These are phyloP conservation scores for Phycomyces blakesleeanus DNA, from an alignment of 192 early-diverging fungal species.

Conservation along the genomic window DNA sequence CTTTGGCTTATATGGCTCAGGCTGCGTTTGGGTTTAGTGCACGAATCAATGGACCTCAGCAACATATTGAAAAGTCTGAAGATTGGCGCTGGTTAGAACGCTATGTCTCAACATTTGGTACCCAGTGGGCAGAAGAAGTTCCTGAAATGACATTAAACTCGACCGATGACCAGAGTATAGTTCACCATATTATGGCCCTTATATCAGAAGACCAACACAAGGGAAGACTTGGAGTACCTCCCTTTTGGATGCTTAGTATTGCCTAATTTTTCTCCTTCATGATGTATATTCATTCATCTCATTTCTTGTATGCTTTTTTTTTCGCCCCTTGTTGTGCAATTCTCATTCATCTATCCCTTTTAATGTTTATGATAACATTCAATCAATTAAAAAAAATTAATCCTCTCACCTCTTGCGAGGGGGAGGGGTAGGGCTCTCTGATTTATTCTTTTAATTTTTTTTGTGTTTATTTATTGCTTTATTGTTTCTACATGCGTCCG, in stretches of 20 bases:
- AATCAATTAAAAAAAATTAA: too few species aligned
- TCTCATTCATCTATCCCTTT: neutral
- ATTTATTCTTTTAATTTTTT: too few species aligned
- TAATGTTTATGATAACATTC: neutral
- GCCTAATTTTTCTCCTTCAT: too few species aligned
- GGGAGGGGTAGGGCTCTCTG: too few species aligned
- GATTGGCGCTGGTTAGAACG: slow-evolving; percentile 9
- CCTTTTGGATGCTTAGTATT: slow-evolving; percentile 48
- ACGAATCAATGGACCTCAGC: slow-evolving; percentile 22
- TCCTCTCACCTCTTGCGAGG: too few species aligned
- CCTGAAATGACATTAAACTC: too few species aligned
- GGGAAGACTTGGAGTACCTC: slow-evolving; percentile 40
- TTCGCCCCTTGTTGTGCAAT: neutral
- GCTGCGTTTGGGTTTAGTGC: slow-evolving; percentile 25
- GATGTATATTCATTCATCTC: neutral
- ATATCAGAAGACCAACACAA: slow-evolving; percentile 5
- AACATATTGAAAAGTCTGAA: neutral
- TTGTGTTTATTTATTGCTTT: too few species aligned
- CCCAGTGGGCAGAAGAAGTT: neutral
- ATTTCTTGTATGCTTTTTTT: neutral
- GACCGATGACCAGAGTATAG: neutral
- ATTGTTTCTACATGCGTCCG: slow-evolving; percentile 4
- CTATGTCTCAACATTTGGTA: slow-evolving; percentile 9
- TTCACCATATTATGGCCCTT: neutral
- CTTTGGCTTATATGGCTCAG: slow-evolving; percentile 48